phyloP scores from a whole-genome alignment of 495 filamentous ascomycete genomes.

The Podospora conica region DNA sequence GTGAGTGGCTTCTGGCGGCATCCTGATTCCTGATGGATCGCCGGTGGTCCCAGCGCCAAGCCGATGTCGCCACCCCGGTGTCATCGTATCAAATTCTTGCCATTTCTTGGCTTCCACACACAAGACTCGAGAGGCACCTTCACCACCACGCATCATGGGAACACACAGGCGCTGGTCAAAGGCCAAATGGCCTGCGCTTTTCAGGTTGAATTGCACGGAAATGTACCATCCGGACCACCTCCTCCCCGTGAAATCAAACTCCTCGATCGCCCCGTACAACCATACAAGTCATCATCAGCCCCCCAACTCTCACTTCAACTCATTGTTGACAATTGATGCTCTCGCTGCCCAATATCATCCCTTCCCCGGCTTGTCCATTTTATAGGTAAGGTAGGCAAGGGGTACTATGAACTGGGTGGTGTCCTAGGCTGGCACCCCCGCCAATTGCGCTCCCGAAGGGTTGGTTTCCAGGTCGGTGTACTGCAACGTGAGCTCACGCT shows the following conservation, averaged over 20 bases:
- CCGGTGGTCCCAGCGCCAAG: not conserved
- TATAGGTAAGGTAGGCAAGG: not conserved
- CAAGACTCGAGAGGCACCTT: not conserved
- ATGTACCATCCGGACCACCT: not conserved
- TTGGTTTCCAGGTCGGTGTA: conserved; percentile 68
- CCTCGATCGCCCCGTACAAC: not conserved
- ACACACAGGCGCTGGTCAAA: not conserved
- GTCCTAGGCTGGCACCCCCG: conserved; percentile 3
- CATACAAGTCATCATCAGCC: not conserved
- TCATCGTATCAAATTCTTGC: not conserved
- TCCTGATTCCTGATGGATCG: not conserved
- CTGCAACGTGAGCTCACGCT: conserved; percentile 74
- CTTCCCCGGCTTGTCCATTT: not conserved
- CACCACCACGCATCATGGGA: not conserved
- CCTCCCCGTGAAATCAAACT: not conserved
- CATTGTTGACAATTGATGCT: not conserved
- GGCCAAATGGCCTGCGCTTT: not conserved
- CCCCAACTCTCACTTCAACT: not conserved
- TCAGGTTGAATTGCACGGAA: not conserved
- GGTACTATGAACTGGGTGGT: not conserved
- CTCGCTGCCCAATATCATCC: not conserved
- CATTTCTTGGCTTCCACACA: not conserved
- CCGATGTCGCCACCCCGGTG: not conserved
- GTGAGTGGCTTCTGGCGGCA: not conserved
- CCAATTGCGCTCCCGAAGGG: not conserved